phyloP scores from a whole-genome alignment of 2,329 filamentous ascomycete genomes.

The Diaporthe aspalathi region DNA sequence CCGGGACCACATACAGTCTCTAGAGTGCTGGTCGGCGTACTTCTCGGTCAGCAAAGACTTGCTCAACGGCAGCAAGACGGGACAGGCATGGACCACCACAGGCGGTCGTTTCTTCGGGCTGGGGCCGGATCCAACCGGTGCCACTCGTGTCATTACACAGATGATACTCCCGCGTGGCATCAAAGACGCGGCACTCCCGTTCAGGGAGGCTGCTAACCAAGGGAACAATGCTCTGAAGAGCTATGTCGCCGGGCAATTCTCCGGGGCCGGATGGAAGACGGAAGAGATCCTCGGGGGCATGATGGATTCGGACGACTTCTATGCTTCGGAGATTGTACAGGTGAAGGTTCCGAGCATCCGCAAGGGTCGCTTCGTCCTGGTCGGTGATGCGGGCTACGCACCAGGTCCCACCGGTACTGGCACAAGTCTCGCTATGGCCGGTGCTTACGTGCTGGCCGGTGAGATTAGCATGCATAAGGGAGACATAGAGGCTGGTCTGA shows the following conservation, averaged over 20 bases:
- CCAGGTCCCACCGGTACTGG: conserved; percentile 56
- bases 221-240: conserved; percentile 51
- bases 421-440: conserved; percentile 52
- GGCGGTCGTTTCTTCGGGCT: conserved; percentile 52
- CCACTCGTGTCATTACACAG: conserved; percentile 51
- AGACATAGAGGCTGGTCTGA: conserved; percentile 49
- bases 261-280: conserved; percentile 56
- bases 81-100: conserved; percentile 50
- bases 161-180: conserved; percentile 48
- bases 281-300: conserved; percentile 52
- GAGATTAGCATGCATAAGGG: conserved; percentile 49
- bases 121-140: conserved; percentile 40
- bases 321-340: conserved; percentile 51
- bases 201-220: conserved; percentile 53
- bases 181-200: conserved; percentile 46
- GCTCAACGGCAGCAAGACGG: conserved; percentile 51
- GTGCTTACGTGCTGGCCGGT: conserved; percentile 60
- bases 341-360: conserved; percentile 54
- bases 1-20: conserved; percentile 47
- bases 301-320: conserved; percentile 51
- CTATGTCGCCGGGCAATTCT: conserved; percentile 46
- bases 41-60: conserved; percentile 55
- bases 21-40: conserved; percentile 55
- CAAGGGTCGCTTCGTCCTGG: conserved; percentile 50
- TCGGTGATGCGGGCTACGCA: conserved; percentile 58